phyloP scores from a whole-genome alignment of 371 early-diverging fungal genomes.

The Actinomucor elegans region DNA sequence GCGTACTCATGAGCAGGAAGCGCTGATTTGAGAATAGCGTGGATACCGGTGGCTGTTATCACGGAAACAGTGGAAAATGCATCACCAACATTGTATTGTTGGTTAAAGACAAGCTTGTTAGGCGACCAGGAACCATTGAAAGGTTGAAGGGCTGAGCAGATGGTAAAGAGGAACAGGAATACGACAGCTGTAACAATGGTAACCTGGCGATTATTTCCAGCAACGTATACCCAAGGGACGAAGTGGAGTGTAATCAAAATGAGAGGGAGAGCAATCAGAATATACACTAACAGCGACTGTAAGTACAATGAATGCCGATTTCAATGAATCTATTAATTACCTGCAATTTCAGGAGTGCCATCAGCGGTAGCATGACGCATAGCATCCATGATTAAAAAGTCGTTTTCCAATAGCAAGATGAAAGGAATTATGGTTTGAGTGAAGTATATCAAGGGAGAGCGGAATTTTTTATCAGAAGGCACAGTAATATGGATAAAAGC shows the following conservation, averaged over 20 bases:
- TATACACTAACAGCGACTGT: constrained; percentile 51
- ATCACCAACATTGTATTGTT: constrained; percentile 32
- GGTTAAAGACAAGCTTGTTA: constrained; percentile 40
- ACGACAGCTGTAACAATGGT: constrained; percentile 2
- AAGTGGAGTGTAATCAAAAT: constrained; percentile 25
- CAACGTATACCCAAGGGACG: constrained; percentile 39
- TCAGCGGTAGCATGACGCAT: constrained; percentile 59
- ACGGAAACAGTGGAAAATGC: constrained; percentile 28
- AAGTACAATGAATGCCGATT: too few species aligned
- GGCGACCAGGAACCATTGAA: constrained; percentile 43
- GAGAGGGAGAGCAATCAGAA: constrained; percentile 27
- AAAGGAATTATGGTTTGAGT: constrained; percentile 44
- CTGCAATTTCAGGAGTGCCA: constrained; percentile 56
- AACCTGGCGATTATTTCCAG: constrained; percentile 23
- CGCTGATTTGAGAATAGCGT: constrained; percentile 16
- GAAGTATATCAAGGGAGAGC: constrained; percentile 36
- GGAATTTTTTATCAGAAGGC: constrained; percentile 22
- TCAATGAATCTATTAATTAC: too few species aligned
- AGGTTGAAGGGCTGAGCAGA: constrained; percentile 34
- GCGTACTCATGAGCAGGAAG: constrained; percentile 25
- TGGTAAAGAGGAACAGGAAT: constrained; percentile 28
- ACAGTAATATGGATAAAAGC: constrained; percentile 27
- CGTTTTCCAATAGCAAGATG: constrained; percentile 41
- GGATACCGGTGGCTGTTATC: constrained; percentile 21
- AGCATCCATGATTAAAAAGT: constrained; percentile 50